Evolutionary conservation across 768 basidiomycete genomes (phyloP).

Genomic region (Lentinula detonsa): DNA sequence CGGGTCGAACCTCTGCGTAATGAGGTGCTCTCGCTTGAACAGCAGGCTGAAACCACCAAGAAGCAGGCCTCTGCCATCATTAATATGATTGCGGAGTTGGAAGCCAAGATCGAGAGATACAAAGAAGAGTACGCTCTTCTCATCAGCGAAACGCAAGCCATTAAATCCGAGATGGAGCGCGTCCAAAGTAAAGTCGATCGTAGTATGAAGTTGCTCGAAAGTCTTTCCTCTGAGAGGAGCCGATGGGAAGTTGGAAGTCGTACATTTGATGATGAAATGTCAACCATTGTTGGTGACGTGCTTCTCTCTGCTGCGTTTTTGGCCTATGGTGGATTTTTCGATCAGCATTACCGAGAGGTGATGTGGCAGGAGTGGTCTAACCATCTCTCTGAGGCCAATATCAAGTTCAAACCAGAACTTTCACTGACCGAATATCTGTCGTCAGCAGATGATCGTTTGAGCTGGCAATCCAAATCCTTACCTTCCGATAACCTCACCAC

Average conservation of each 20-base stretch:
- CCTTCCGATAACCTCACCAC: conserved; percentile 94
- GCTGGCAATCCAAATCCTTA: conserved; percentile 94
- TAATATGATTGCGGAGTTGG: conserved; percentile 87
- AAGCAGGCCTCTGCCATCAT: conserved; percentile 88
- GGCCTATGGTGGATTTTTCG: conserved; percentile 97
- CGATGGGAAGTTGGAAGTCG: conserved; percentile 95
- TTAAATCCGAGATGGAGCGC: conserved; percentile 96
- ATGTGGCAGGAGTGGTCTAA: conserved; percentile 96
- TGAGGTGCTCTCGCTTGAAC: conserved; percentile 90
- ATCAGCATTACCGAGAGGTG: conserved; percentile 94
- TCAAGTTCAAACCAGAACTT: conserved; percentile 90
- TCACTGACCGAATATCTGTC: conserved; percentile 95
- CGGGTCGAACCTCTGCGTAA: conserved; percentile 94
- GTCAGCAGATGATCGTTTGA: conserved; percentile 91
- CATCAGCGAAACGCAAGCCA: conserved; percentile 94
- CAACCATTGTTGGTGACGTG: conserved; percentile 96
- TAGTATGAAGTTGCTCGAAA: conserved; percentile 91
- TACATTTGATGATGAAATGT: conserved; percentile 97
- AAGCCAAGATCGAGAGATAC: conserved; percentile 87
- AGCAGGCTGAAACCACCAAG: conserved; percentile 92
- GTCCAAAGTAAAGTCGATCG: conserved; percentile 97
- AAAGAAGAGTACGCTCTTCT: conserved; percentile 97
- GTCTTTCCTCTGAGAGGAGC: conserved; percentile 88
- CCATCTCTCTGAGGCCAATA: conserved; percentile 82
- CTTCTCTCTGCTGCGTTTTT: conserved; percentile 93